Base-by-base conservation (phyloP, 129 eudicot genomes). In the Centella asiatica region DNA sequence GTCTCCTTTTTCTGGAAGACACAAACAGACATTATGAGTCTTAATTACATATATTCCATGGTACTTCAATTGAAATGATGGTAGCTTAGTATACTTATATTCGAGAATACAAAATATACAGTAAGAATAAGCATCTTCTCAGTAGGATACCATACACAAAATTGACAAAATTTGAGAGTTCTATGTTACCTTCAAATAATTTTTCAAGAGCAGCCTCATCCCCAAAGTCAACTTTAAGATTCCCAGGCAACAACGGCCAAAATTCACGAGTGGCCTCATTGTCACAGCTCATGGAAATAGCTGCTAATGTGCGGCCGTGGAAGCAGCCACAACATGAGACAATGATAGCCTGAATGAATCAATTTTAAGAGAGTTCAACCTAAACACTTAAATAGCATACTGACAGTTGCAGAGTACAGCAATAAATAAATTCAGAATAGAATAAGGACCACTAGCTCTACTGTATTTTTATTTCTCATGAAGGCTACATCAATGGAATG, bases 261-360 rank as follows among this genome's bases (percentile, higher is more conserved):
- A 92, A 92, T 34, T 89, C 95, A 72, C 83, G 81, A 18, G 95
- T 86, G 37, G 94, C 98, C 52, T 90, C 99, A 40, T 87, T 92
- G 79, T 92, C 99, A 78, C 99, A 92, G 57, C 99, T 92, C 99
- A 92, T 92, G 15, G 99, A 92, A 46, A 92, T 80, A 59, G 78
- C 99, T 39, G 80, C 99, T 74, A 92, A 58, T 44, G 99, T 92
- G 55, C 99, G 99, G 36, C 99, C 99, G 66, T 92, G 99, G 51
- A 92, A 92, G 76, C 99, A 92, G 20, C 99, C 99, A 80, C 99
- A 92, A 74, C 99, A 92, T 29, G 99, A 92, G 54, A 92, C 99
- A 65, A 92, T 82, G 44, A 92, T 77, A 81, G 96, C 99, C 99
- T 92, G 80, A 58, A 72, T 15, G 56, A 37, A 34, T 55, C n/a